Evolutionary conservation across 1,139 yeast species (phyloP).

Genomic region (Eremothecium coryli): DNA sequence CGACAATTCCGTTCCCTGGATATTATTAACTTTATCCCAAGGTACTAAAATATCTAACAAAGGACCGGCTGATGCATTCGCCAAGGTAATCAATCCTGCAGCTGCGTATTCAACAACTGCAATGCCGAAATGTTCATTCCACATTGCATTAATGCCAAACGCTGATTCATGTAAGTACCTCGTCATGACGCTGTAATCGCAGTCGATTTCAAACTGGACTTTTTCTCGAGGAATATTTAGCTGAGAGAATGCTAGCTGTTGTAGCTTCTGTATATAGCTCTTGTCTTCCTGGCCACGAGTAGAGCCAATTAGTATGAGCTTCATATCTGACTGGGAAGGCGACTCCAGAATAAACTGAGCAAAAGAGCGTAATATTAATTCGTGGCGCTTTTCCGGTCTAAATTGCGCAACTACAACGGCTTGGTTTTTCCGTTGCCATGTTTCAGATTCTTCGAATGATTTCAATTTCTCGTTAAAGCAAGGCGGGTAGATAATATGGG

Average conservation of each 20-base stretch:
- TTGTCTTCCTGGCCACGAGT: slow-evolving; percentile 67
- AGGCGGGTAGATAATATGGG: slow-evolving; percentile 67
- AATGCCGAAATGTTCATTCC: slow-evolving; percentile 99
- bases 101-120: slow-evolving; percentile 92
- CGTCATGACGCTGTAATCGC: slow-evolving; percentile 57
- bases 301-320: slow-evolving; percentile 71
- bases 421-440: slow-evolving; percentile 39
- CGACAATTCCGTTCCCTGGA: slow-evolving; percentile 23
- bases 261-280: slow-evolving; percentile 44
- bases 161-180: slow-evolving; percentile 48
- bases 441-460: slow-evolving; percentile 11
- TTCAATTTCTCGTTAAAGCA: slow-evolving; percentile 58
- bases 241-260: slow-evolving; percentile 35
- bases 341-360: slow-evolving; percentile 35
- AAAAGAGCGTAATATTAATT: slow-evolving; percentile 55
- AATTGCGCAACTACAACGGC: slow-evolving; percentile 84
- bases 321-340: slow-evolving; percentile 23
- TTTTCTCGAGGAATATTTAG: slow-evolving; percentile 40
- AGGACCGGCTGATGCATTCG: slow-evolving; percentile 95
- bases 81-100: slow-evolving; percentile 78
- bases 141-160: slow-evolving; percentile 91
- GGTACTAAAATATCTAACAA: slow-evolving; percentile 70
- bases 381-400: slow-evolving; percentile 91
- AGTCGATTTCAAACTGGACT: slow-evolving; percentile 66
- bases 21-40: slow-evolving; percentile 34